Percentiles rank a stretch among this genome's conserved stretches.
These are phyloP conservation scores for Fusarium chaquense DNA, from an alignment of 2,329 filamentous ascomycete species.

Conservation along the genomic window DNA sequence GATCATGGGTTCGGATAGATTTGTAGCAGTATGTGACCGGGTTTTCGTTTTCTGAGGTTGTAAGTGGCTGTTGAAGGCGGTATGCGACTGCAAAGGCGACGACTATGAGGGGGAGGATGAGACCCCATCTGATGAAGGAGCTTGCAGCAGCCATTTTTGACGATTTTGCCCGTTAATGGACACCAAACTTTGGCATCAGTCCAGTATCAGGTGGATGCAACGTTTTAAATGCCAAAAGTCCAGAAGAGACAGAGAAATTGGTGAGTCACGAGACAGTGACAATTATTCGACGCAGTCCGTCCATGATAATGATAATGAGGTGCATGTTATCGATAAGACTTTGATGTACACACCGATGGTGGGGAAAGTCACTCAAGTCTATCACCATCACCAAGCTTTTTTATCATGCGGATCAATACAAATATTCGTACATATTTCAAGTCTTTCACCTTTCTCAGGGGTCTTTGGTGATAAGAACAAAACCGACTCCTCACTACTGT, in stretches of 20 bases:
- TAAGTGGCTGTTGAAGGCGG: conserved; percentile 46
- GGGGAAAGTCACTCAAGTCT: conserved; percentile 5
- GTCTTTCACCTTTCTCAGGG: not conserved
- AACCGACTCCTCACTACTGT: not conserved
- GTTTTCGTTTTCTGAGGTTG: conserved; percentile 8
- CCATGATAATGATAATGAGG: not conserved
- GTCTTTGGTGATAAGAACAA: not conserved
- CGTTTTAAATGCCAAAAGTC: not conserved
- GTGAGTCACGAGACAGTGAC: conserved; percentile 13
- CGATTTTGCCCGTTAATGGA: not conserved
- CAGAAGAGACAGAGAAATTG: not conserved
- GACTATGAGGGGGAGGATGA: conserved; percentile 49
- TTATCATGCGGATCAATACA: too few species aligned
- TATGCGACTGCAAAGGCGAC: conserved; percentile 52
- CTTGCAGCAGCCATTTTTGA: conserved; percentile 24
- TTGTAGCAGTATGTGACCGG: conserved; percentile 56
- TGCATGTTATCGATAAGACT: conserved; percentile 41
- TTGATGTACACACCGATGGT: not conserved
- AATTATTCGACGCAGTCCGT: conserved; percentile 5
- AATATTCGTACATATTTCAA: not conserved
- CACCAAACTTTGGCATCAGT: not conserved
- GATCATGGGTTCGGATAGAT: conserved; percentile 54
- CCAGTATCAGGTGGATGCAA: not conserved
- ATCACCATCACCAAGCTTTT: not conserved
- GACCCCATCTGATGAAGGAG: conserved; percentile 47